These are phyloP conservation scores for Fusarium tricinctum DNA, from an alignment of 2,329 filamentous ascomycete genomes.

Conservation along the genomic window DNA sequence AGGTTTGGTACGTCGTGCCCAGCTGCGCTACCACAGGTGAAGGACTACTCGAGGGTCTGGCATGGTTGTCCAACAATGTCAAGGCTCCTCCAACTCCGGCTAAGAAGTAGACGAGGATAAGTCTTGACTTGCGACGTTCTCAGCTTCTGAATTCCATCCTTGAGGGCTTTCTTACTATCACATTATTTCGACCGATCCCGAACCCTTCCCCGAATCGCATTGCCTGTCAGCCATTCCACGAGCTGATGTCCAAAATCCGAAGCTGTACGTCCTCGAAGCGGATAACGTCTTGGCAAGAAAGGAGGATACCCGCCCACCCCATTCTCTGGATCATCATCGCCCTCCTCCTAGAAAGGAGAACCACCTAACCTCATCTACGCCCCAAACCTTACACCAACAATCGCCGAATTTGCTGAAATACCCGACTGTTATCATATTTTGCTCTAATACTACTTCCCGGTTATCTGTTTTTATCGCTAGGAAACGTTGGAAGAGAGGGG, in stretches of 20 bases:
- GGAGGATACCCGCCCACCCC: slow-evolving; percentile 4
- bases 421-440: slow-evolving; percentile 33
- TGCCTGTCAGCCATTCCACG: not conserved
- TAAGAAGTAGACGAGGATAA: slow-evolving; percentile 63
- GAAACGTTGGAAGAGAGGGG: not conserved
- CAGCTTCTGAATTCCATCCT: not conserved
- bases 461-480: slow-evolving; percentile 4
- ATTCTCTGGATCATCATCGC: slow-evolving; percentile 16
- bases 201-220: slow-evolving; percentile 4
- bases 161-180: slow-evolving; percentile 13
- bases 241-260: not conserved
- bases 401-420: slow-evolving; percentile 42
- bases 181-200: slow-evolving; percentile 21
- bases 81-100: slow-evolving; percentile 71
- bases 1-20: slow-evolving; percentile 87
- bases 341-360: slow-evolving; percentile 1
- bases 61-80: slow-evolving; percentile 88
- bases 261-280: not conserved
- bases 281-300: not conserved
- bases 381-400: slow-evolving; percentile 6
- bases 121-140: slow-evolving; percentile 14
- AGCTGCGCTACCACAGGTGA: slow-evolving; percentile 86
- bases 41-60: slow-evolving; percentile 83
- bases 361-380: slow-evolving; percentile 17
- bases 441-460: slow-evolving; percentile 5